Percentiles rank a stretch among this genome's conserved stretches.
These are phyloP conservation scores for Hibiscus tridactylites DNA, from an alignment of 345 rosid species.

Conservation along the genomic window DNA sequence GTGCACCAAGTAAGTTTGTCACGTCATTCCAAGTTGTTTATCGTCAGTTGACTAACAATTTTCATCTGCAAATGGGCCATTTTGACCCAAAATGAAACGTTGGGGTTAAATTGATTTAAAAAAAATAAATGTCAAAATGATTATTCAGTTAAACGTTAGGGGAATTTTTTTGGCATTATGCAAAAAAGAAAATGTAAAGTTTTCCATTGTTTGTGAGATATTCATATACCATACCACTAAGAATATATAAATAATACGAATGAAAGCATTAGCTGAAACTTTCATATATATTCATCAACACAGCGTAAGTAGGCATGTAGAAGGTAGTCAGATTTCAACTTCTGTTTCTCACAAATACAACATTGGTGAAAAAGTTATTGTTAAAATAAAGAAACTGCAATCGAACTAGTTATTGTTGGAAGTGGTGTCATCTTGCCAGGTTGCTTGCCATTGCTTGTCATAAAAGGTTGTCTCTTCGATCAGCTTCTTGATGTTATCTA, in stretches of 20 bases:
- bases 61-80: too few species aligned
- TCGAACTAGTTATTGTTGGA: constrained; percentile 21
- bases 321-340: neutral
- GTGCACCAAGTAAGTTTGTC: too few species aligned
- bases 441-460: constrained; percentile 96
- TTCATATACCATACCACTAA: neutral
- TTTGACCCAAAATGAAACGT: too few species aligned
- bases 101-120: too few species aligned
- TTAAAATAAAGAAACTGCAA: neutral
- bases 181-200: neutral
- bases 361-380: neutral
- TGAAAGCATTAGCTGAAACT: neutral
- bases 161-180: too few species aligned
- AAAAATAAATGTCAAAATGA: too few species aligned
- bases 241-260: neutral
- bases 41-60: too few species aligned
- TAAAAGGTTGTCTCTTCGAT: constrained; percentile 80
- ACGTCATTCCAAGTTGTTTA: too few species aligned
- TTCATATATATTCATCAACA: neutral
- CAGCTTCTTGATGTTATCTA: constrained; percentile 57
- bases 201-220: neutral
- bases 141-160: too few species aligned
- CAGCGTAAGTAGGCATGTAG: neutral
- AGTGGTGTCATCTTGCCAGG: constrained; percentile 64
- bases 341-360: neutral